Base-by-base conservation (phyloP, 176 grass and related monocot species). In the Carex scoparia region DNA sequence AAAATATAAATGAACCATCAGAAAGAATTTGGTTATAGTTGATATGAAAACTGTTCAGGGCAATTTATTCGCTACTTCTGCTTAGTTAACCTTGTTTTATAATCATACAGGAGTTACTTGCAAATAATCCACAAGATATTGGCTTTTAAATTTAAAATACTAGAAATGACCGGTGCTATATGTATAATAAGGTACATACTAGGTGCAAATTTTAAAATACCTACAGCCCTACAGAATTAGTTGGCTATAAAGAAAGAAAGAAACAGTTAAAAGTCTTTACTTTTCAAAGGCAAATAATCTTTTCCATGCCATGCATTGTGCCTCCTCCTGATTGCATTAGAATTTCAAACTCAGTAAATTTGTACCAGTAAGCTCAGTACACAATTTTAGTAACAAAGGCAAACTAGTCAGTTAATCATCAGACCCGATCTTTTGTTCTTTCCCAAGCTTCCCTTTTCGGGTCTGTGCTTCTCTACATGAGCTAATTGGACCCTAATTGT, bases 221-320 rank as follows among this genome's bases (percentile, higher is more conserved):
- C 42, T 69, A 44, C 65, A 75, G 73, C n/a, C 68, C 64, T 65
- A 57, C 79, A 12, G 14, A 65, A 75, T 61, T 80, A 42, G 69
- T 16, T 44, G 18, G 64, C 16, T 65, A 42, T 6, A 87, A 79
- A 63, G 84, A 74, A 6, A 76, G 31, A 85, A 69, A 82, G 30
- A 59, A 35, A 35, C 33, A 35, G 33, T 65, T 78, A 81, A 86
- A 14, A 46, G 5, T 78, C 90, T 92, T 35, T 89, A 98, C 95
- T 93, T 95, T 85, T 98, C 93, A 90, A 98, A 98, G 74, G 88
- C 65, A 54, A 98, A 60, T 80, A 98, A 91, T 84, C 83, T 93
- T 93, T 93, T 98, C 93, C 95, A 95, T 60, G 93, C 89, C 75
- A 88, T 90, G 76, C 87, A 98, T 86, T 98, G 95, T 46, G 87